A percentile compares a stretch with the other conserved stretches of the same genome.
These are phyloP conservation scores for Berkeleyomyces rouxiae DNA, from an alignment of 2,329 filamentous ascomycete species.

Conservation along the genomic window DNA sequence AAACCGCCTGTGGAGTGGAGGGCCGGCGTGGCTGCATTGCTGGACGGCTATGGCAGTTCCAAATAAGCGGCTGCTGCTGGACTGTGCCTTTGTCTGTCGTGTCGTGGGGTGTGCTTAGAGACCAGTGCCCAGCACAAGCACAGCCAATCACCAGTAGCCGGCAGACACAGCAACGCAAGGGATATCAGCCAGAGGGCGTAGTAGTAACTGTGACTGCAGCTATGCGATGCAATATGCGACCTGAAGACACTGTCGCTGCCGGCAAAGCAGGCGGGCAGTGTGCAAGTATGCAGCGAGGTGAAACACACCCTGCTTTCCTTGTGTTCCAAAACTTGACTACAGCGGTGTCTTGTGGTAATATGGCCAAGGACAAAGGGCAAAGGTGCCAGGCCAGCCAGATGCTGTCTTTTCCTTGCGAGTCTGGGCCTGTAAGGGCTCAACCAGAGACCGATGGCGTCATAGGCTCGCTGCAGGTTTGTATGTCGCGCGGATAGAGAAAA, in stretches of 20 bases:
- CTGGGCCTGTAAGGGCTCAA: not conserved
- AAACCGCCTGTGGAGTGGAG: slow-evolving; percentile 30
- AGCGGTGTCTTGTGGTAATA: not conserved
- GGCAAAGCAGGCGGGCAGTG: not conserved
- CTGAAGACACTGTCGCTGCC: not conserved
- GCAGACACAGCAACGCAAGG: not conserved
- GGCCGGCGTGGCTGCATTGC: slow-evolving; percentile 21
- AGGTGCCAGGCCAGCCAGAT: not conserved
- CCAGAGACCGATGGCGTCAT: not conserved
- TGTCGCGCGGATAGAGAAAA: not conserved
- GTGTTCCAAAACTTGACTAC: not conserved
- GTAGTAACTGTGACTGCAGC: not conserved
- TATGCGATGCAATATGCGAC: not conserved
- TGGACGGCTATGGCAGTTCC: slow-evolving; percentile 17
- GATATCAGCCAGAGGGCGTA: not conserved
- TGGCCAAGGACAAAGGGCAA: not conserved
- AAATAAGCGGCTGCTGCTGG: slow-evolving; percentile 13
- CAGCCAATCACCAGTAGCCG: not conserved
- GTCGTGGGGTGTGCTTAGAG: slow-evolving; percentile 18
- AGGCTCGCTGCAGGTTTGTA: not conserved
- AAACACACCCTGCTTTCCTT: not conserved
- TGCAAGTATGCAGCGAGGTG: not conserved
- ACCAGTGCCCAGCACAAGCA: not conserved
- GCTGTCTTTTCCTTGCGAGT: not conserved
- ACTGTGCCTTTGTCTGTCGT: slow-evolving; percentile 16